Evolutionary conservation across 73 alveolate genomes (phyloP).

Genomic region (Tetrahymena elliotti): DNA sequence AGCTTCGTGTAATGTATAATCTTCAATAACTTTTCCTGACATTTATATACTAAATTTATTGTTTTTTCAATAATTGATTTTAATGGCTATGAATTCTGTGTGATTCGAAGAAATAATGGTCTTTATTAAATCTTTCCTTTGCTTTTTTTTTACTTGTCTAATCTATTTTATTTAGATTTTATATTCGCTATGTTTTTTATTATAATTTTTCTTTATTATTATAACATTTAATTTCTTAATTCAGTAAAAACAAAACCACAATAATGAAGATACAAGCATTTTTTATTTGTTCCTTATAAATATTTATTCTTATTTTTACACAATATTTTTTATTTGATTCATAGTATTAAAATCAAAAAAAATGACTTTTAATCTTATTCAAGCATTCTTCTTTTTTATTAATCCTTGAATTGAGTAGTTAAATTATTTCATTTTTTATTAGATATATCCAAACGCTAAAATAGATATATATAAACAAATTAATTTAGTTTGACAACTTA

Average conservation of each 20-base stretch:
- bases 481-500: not conserved
- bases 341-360: too few species aligned
- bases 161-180: not conserved
- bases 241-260: not conserved
- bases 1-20: constrained; percentile 25
- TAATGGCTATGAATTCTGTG: not conserved
- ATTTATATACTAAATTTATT: not conserved
- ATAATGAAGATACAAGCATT: not conserved
- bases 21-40: constrained; percentile 30
- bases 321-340: not conserved
- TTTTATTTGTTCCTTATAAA: not conserved
- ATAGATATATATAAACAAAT: not conserved
- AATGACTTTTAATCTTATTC: not conserved
- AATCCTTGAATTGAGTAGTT: not conserved
- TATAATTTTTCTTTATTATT: not conserved
- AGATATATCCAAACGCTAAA: not conserved
- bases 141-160: not conserved
- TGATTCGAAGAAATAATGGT: not conserved
- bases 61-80: not conserved
- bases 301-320: too few species aligned
- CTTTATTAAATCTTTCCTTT: not conserved
- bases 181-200: not conserved
- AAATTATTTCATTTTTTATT: too few species aligned
- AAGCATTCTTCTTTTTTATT: not conserved
- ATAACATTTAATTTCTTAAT: not conserved